A percentile compares a stretch with the other conserved stretches of the same genome.
phyloP scores from a whole-genome alignment of 257 asterid species.

The Rubia yunnanensis region DNA sequence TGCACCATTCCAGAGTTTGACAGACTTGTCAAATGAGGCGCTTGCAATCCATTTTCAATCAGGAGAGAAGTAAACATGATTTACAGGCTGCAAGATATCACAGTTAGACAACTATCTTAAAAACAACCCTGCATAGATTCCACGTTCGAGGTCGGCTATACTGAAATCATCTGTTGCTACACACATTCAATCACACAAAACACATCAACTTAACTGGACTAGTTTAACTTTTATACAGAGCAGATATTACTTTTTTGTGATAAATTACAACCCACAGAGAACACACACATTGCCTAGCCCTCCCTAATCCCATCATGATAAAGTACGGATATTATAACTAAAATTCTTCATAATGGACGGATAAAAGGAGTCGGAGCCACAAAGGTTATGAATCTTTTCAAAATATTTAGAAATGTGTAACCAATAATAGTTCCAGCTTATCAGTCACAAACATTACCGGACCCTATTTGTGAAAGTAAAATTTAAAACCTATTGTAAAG shows the following conservation, averaged over 20 bases:
- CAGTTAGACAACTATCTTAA: conserved; percentile 1
- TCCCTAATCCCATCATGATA: no score
- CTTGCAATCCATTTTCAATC: conserved; percentile 95
- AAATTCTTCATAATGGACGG: no score
- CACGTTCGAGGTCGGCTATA: neutral
- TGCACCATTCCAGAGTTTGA: conserved; percentile 86
- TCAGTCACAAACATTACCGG: no score
- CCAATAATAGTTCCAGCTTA: no score
- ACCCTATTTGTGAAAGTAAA: no score
- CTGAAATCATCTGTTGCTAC: neutral
- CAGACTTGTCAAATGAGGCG: conserved; percentile 95
- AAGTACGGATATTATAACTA: no score
- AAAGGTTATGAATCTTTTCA: no score
- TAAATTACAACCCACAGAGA: neutral
- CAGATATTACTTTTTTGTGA: no score
- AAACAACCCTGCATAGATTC: neutral
- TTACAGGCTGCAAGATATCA: conserved; percentile 59
- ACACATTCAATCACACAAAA: neutral
- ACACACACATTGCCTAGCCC: no score
- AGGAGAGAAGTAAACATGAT: conserved; percentile 94
- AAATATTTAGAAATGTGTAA: no score
- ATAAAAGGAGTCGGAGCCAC: no score
- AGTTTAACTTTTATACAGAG: neutral
- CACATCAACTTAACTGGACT: neutral
- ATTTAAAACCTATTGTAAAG: no score